phyloP scores from a whole-genome alignment of 345 rosid species.

The Camelina laxa region DNA sequence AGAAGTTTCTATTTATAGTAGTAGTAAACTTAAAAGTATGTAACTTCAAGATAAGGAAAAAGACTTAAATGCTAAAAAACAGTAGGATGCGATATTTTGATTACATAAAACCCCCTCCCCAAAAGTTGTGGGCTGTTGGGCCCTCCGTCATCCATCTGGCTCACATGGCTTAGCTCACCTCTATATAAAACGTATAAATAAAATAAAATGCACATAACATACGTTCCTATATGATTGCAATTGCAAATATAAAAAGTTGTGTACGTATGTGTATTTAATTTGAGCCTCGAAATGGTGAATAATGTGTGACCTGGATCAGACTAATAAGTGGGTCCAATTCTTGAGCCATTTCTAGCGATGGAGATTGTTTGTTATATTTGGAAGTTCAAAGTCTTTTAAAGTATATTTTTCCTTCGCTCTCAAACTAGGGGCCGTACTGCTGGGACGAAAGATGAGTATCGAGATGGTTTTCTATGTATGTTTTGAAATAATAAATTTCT shows the following conservation, averaged over 20 bases:
- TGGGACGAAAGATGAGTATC: conserved; percentile 28
- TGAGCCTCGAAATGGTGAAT: conserved; percentile 43
- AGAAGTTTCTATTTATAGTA: conserved; percentile 42
- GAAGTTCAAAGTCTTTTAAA: conserved; percentile 25
- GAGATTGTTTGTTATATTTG: neutral
- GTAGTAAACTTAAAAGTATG: conserved; percentile 9
- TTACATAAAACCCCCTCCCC: conserved; percentile 5
- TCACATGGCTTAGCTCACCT: conserved; percentile 45
- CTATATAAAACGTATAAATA: neutral
- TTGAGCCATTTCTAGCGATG: conserved; percentile 19
- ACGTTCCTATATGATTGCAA: conserved; percentile 26
- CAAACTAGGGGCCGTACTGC: conserved; percentile 43
- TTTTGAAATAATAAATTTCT: neutral
- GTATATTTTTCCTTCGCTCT: conserved; percentile 20
- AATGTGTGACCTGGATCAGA: conserved; percentile 31
- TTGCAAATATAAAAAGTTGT: conserved; percentile 13
- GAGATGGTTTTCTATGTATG: neutral
- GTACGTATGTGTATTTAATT: conserved; percentile 12
- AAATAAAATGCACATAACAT: conserved; percentile 20
- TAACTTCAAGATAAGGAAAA: conserved; percentile 36
- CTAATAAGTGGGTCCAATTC: conserved; percentile 38
- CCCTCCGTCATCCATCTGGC: conserved; percentile 38
- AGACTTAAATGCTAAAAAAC: conserved; percentile 4
- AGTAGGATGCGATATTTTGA: conserved; percentile 11
- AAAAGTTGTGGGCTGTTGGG: conserved; percentile 43